These are phyloP conservation scores for Candida sonorensis DNA, from an alignment of 805 yeast genomes.

Conservation along the genomic window DNA sequence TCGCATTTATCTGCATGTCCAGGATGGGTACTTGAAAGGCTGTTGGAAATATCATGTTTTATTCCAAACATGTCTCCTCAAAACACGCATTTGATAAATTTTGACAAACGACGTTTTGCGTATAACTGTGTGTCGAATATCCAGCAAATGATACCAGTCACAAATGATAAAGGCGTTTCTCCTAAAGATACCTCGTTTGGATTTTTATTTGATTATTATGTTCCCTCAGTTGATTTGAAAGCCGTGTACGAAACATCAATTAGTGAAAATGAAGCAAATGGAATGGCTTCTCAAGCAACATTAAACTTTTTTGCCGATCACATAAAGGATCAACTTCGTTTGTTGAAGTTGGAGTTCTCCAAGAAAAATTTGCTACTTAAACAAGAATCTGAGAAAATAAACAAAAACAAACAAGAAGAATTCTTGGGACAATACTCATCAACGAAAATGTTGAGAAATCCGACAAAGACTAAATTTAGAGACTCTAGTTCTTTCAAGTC, in stretches of 20 bases:
- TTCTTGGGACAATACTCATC: slow-evolving; percentile 1
- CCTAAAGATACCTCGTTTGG: slow-evolving; percentile 39
- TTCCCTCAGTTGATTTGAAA: slow-evolving; percentile 28
- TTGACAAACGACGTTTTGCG: slow-evolving; percentile 74
- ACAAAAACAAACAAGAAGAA: neutral
- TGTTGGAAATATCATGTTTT: slow-evolving; percentile 67
- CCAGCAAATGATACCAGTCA: slow-evolving; percentile 29
- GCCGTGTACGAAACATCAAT: slow-evolving; percentile 35
- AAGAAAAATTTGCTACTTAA: slow-evolving; percentile 20
- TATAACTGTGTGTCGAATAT: slow-evolving; percentile 55
- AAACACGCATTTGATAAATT: slow-evolving; percentile 63
- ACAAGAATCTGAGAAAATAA: slow-evolving; percentile 19
- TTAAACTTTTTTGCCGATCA: slow-evolving; percentile 38
- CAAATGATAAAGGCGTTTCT: neutral
- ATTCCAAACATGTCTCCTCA: slow-evolving; percentile 73
- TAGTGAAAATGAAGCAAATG: slow-evolving; percentile 34
- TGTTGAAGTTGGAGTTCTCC: slow-evolving; percentile 42
- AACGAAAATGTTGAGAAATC: slow-evolving; percentile 1
- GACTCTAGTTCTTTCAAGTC: too few species aligned
- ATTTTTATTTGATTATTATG: slow-evolving; percentile 43
- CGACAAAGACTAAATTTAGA: too few species aligned
- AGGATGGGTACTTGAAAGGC: slow-evolving; percentile 84
- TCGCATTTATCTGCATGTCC: slow-evolving; percentile 70
- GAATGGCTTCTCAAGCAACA: slow-evolving; percentile 27
- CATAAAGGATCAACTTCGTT: slow-evolving; percentile 43